A percentile compares a stretch with the other conserved stretches of the same genome.
Evolutionary conservation across 2,329 filamentous ascomycete genomes (phyloP).

Genomic region (Colletotrichum lindemuthianum): DNA sequence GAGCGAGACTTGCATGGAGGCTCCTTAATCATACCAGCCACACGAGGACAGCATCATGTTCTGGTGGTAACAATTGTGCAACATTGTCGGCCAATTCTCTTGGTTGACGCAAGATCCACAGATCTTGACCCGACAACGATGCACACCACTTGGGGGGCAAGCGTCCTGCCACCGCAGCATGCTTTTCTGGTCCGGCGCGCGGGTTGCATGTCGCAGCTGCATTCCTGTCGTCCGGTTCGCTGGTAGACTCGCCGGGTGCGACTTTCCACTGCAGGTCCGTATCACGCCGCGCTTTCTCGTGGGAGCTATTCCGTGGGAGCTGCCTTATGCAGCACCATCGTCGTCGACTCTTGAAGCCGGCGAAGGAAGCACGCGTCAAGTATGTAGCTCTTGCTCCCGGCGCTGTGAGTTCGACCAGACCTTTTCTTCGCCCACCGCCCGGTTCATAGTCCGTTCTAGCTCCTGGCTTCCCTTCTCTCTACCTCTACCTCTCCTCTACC

Average conservation of each 20-base stretch:
- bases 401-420: slow-evolving; percentile 20
- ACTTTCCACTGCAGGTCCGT: slow-evolving; percentile 33
- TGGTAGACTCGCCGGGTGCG: slow-evolving; percentile 34
- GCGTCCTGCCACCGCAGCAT: background rate
- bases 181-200: slow-evolving; percentile 15
- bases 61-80: slow-evolving; percentile 14
- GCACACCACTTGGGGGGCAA: slow-evolving; percentile 7
- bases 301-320: slow-evolving; percentile 7
- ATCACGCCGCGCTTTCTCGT: slow-evolving; percentile 27
- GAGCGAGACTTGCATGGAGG: slow-evolving; percentile 9
- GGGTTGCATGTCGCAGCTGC: slow-evolving; percentile 24
- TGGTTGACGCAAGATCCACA: slow-evolving; percentile 24
- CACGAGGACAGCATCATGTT: slow-evolving; percentile 18
- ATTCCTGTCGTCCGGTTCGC: slow-evolving; percentile 30
- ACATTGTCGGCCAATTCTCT: slow-evolving; percentile 24
- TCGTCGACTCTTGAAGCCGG: slow-evolving; percentile 15
- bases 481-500: background rate
- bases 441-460: slow-evolving; percentile 7
- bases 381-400: slow-evolving; percentile 6
- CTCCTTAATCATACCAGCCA: slow-evolving; percentile 10
- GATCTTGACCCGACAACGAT: slow-evolving; percentile 28
- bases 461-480: background rate
- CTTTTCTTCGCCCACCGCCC: slow-evolving; percentile 7
- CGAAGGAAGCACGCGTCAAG: slow-evolving; percentile 13
- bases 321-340: slow-evolving; percentile 24